phyloP scores from a whole-genome alignment of 1,139 yeast genomes.

The Kurtzmaniella natalensis region DNA sequence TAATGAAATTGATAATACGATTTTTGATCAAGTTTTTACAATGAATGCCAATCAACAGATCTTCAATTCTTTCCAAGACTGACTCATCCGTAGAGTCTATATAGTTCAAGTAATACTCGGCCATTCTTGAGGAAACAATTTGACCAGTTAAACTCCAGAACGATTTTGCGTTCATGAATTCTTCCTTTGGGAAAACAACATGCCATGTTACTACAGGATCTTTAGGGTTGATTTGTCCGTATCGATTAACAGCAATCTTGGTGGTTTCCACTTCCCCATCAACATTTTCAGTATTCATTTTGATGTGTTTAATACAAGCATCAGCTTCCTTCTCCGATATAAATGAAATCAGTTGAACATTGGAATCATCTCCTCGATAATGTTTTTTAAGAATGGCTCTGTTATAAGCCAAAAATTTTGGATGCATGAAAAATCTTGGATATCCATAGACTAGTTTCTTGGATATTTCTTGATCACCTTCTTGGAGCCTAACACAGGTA shows the following conservation, averaged over 20 bases:
- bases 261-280: conserved; percentile 80
- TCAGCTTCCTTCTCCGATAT: conserved; percentile 81
- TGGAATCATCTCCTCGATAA: conserved; percentile 71
- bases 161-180: conserved; percentile 63
- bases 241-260: conserved; percentile 59
- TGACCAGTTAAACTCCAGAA: conserved; percentile 98
- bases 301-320: conserved; percentile 52
- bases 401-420: conserved; percentile 59
- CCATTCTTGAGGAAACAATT: conserved; percentile 84
- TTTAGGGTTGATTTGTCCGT: conserved; percentile 53
- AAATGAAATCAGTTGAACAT: conserved; percentile 74
- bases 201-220: conserved; percentile 71
- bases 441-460: conserved; percentile 79
- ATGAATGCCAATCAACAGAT: conserved; percentile 65
- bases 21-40: conserved; percentile 72
- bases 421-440: conserved; percentile 83
- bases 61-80: conserved; percentile 84
- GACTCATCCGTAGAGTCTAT: conserved; percentile 46
- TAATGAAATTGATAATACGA: conserved; percentile 69
- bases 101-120: conserved; percentile 73
- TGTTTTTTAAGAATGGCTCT: conserved; percentile 50
- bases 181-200: conserved; percentile 63
- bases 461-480: conserved; percentile 83
- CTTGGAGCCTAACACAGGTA: conserved; percentile 87
- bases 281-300: conserved; percentile 30